Conservation (phyloP, 345 rosid species). For the Kandelia obovata region DNA sequence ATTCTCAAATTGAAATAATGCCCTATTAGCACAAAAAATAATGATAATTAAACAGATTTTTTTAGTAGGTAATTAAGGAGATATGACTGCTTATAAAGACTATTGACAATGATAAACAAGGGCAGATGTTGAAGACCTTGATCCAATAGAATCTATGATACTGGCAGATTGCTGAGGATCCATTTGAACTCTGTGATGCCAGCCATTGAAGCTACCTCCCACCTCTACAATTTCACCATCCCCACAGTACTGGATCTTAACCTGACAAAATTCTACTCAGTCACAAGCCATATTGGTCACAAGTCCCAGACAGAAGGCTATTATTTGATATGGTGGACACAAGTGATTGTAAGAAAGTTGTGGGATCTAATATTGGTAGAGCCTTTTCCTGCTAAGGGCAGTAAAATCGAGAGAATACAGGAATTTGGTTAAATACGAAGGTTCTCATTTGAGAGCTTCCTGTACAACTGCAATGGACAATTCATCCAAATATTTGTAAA, state of each 20-base stretch:
- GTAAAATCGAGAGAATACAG: background rate
- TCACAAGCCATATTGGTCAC: slow-evolving; percentile 1
- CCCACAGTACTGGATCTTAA: slow-evolving; percentile 64
- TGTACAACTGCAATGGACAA: background rate
- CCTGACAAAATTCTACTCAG: slow-evolving; percentile 39
- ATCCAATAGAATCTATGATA: slow-evolving; percentile 27
- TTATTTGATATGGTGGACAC: background rate
- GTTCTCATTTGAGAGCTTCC: background rate
- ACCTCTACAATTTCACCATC: slow-evolving; percentile 87
- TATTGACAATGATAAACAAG: background rate
- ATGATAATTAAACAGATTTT: background rate
- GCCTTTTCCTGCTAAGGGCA: background rate
- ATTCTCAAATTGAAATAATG: background rate
- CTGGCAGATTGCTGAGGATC: slow-evolving; percentile 57
- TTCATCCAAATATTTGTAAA: too few relatives aligned
- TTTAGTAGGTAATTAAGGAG: too few relatives aligned
- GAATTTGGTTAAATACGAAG: too few relatives aligned
- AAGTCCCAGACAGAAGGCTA: background rate
- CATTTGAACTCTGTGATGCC: slow-evolving; percentile 78
- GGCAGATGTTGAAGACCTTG: slow-evolving; percentile 37
- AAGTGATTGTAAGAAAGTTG: background rate
- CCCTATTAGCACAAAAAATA: background rate
- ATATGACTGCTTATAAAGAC: too few relatives aligned
- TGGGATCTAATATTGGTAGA: background rate
- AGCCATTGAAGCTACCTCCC: slow-evolving; percentile 92